These are phyloP conservation scores for Aspergillus unguis DNA, from an alignment of 2,329 filamentous ascomycete species.

Conservation along the genomic window DNA sequence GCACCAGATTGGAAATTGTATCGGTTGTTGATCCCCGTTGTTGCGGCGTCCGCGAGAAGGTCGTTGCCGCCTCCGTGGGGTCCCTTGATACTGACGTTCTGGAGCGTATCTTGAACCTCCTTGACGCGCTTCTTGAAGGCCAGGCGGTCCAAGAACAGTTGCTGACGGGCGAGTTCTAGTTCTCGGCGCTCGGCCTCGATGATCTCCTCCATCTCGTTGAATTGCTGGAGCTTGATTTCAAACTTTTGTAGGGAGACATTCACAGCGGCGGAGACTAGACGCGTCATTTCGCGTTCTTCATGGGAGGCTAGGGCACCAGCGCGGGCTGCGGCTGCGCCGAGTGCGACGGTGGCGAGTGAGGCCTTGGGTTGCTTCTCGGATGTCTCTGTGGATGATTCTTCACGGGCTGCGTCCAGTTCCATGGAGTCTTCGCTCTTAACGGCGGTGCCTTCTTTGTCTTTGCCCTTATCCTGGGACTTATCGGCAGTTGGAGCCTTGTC, in stretches of 20 bases:
- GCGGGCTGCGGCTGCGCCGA: slow-evolving; percentile 82
- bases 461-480: slow-evolving; percentile 46
- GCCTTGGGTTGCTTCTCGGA: slow-evolving; percentile 46
- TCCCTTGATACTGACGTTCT: slow-evolving; percentile 41
- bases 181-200: slow-evolving; percentile 89
- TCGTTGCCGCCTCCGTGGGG: slow-evolving; percentile 42
- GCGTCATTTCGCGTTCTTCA: slow-evolving; percentile 94
- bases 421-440: slow-evolving; percentile 58
- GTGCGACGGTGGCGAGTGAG: slow-evolving; percentile 67
- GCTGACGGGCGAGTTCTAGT: slow-evolving; percentile 84
- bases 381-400: slow-evolving; percentile 29
- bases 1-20: slow-evolving; percentile 41
- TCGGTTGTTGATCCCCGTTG: slow-evolving; percentile 36
- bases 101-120: slow-evolving; percentile 72
- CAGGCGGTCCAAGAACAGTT: slow-evolving; percentile 88
- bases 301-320: slow-evolving; percentile 87
- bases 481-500: slow-evolving; percentile 57
- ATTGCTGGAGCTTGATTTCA: slow-evolving; percentile 92
- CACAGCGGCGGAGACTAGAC: slow-evolving; percentile 84
- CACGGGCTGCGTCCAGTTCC: slow-evolving; percentile 52
- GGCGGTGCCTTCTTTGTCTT: slow-evolving; percentile 46
- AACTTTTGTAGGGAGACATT: slow-evolving; percentile 95
- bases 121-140: slow-evolving; percentile 84
- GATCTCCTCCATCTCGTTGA: slow-evolving; percentile 91
- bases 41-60: slow-evolving; percentile 34